Evolutionary conservation across 148 eudicot species (phyloP).

Genomic region (Vaccinium corymbosum): DNA sequence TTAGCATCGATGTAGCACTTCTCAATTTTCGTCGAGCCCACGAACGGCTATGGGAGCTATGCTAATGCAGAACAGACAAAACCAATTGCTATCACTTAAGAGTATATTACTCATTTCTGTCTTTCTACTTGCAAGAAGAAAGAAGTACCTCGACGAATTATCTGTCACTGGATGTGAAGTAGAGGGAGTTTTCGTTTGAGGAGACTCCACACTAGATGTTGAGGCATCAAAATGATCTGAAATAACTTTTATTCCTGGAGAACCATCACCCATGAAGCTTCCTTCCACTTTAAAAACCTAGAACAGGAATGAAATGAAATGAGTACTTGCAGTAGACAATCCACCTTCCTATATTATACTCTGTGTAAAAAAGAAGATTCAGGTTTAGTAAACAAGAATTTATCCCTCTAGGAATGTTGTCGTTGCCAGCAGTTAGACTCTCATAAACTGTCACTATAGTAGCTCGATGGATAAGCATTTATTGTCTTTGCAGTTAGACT

Average conservation of each 20-base stretch:
- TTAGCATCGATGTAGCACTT: conserved; percentile 71
- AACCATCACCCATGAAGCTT: conserved; percentile 82
- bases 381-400: neutral
- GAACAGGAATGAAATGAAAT: neutral
- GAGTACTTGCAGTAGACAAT: neutral
- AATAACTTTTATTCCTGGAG: conserved; percentile 53
- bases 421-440: neutral
- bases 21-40: conserved; percentile 45
- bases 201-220: conserved; percentile 28
- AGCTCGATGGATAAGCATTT: neutral
- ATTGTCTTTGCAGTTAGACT: neutral
- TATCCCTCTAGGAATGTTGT: neutral
- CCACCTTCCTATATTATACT: neutral
- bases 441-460: neutral
- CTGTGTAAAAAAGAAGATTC: neutral
- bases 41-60: conserved; percentile 32
- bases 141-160: conserved; percentile 41
- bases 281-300: conserved; percentile 11
- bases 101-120: neutral
- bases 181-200: conserved; percentile 24
- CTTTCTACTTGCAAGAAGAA: conserved; percentile 9
- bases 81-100: conserved; percentile 22
- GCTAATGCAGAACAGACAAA: conserved; percentile 31
- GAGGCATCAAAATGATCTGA: conserved; percentile 67
- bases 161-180: conserved; percentile 27